A percentile compares a stretch with the other conserved stretches of the same genome.
phyloP scores from a whole-genome alignment of 2,329 filamentous ascomycete genomes.

The Tricladium varicosporioides region DNA sequence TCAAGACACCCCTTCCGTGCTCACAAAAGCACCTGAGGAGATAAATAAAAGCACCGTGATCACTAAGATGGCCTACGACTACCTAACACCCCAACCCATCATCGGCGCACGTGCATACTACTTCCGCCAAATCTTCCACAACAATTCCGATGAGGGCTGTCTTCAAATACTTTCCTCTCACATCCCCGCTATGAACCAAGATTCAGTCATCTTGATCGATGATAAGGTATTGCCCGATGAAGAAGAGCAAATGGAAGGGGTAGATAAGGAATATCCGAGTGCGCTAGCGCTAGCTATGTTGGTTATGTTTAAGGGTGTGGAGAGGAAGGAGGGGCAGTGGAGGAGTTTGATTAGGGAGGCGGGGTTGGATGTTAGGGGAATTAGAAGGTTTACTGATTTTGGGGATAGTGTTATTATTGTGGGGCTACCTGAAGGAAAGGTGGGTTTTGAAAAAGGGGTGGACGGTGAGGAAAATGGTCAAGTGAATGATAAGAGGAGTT shows the following conservation, averaged over 20 bases:
- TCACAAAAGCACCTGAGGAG: constrained; percentile 16
- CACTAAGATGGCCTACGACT: constrained; percentile 27
- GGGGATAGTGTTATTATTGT: constrained; percentile 25
- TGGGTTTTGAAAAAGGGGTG: too few relatives aligned
- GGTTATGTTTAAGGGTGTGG: constrained; percentile 28
- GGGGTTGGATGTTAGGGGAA: constrained; percentile 23
- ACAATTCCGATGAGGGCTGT: constrained; percentile 28
- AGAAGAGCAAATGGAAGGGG: not conserved
- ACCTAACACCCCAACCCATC: constrained; percentile 22
- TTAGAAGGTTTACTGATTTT: constrained; percentile 26
- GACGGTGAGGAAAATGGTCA: too few relatives aligned
- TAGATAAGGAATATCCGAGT: constrained; percentile 13
- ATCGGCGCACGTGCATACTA: constrained; percentile 30
- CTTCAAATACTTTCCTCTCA: constrained; percentile 23
- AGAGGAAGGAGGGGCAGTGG: constrained; percentile 28
- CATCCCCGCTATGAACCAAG: not conserved
- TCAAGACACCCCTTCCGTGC: constrained; percentile 25
- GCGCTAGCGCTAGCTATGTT: constrained; percentile 28
- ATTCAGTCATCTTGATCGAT: constrained; percentile 1
- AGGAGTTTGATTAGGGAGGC: constrained; percentile 19
- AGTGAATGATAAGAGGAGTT: too few relatives aligned
- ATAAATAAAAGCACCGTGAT: constrained; percentile 17
- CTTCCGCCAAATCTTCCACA: constrained; percentile 32
- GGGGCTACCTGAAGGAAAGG: not conserved
- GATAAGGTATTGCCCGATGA: constrained; percentile 6